Conservation (phyloP, 140 eudicot genomes). For the Ambrosia hybrid region DNA sequence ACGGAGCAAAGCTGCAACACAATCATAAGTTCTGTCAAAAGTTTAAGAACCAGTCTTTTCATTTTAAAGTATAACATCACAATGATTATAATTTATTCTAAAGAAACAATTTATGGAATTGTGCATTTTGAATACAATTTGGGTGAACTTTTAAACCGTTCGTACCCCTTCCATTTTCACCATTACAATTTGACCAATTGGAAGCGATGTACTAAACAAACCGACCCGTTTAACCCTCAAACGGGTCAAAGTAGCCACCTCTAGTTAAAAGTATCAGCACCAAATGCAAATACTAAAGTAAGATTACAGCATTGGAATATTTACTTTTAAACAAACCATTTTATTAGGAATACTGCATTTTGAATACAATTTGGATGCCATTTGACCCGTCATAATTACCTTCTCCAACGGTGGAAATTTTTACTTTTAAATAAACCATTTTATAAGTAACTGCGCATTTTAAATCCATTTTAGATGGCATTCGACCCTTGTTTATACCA, state of each 20-base stretch:
- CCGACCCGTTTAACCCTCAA: background rate
- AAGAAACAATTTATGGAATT: background rate
- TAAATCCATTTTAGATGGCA: too few relatives aligned
- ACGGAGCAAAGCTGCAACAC: conserved; percentile 64
- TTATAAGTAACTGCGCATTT: too few relatives aligned
- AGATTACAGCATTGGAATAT: too few relatives aligned
- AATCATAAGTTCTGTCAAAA: background rate
- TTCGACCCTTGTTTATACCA: too few relatives aligned
- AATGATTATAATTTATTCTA: background rate
- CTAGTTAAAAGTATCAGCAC: conserved; percentile 5
- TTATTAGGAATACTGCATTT: too few relatives aligned
- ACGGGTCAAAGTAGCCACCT: background rate
- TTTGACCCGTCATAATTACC: too few relatives aligned
- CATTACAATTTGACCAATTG: background rate
- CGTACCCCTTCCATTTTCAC: background rate
- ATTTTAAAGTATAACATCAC: background rate
- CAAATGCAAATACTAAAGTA: conserved; percentile 36
- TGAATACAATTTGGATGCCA: too few relatives aligned
- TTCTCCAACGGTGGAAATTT: too few relatives aligned
- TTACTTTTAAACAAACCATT: too few relatives aligned
- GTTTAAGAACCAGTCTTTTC: background rate
- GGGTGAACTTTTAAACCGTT: background rate
- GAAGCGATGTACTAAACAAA: background rate
- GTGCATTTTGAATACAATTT: background rate
- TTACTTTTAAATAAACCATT: too few relatives aligned